Conservation (phyloP, 2,329 filamentous ascomycete genomes). For the Penicillium brasilianum region DNA sequence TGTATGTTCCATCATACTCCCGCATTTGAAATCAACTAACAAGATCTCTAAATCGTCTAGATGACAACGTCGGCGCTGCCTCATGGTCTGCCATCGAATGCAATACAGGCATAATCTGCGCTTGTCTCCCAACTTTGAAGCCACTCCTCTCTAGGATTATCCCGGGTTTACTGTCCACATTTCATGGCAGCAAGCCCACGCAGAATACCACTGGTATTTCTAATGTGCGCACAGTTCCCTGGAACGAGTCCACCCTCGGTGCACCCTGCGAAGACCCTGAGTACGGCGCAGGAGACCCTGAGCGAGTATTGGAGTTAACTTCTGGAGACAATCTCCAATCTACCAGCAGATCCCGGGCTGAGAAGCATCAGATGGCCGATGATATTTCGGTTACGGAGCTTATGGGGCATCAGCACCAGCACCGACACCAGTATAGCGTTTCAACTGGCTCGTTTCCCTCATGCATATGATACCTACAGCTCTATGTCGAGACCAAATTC, state of each 20-base stretch:
- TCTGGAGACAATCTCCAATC: slow-evolving; percentile 19
- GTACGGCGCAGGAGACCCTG: slow-evolving; percentile 32
- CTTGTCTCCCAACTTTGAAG: slow-evolving; percentile 48
- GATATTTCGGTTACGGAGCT: slow-evolving; percentile 16
- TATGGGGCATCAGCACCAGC: slow-evolving; percentile 11
- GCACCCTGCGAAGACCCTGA: slow-evolving; percentile 37
- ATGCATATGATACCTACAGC: neutral
- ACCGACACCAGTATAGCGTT: slow-evolving; percentile 8
- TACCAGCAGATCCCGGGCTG: slow-evolving; percentile 21
- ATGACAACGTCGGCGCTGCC: slow-evolving; percentile 43
- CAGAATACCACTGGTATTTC: slow-evolving; percentile 22
- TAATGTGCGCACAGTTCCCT: slow-evolving; percentile 30
- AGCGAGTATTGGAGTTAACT: slow-evolving; percentile 31
- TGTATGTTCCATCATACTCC: slow-evolving; percentile 30
- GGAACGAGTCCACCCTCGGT: slow-evolving; percentile 37
- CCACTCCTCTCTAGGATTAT: slow-evolving; percentile 40
- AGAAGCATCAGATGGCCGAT: slow-evolving; percentile 16
- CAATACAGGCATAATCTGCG: slow-evolving; percentile 49
- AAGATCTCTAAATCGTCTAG: slow-evolving; percentile 18
- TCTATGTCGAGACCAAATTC: neutral
- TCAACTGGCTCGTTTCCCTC: slow-evolving; percentile 15
- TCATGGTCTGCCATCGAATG: slow-evolving; percentile 49
- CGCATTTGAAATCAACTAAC: slow-evolving; percentile 11
- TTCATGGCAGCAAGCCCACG: slow-evolving; percentile 26
- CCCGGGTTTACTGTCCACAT: slow-evolving; percentile 37